Evolutionary conservation across 768 basidiomycete species (phyloP), one percentile per base, ranked within the genome.

Genomic region (Kwoniella botswanensis): DNA sequence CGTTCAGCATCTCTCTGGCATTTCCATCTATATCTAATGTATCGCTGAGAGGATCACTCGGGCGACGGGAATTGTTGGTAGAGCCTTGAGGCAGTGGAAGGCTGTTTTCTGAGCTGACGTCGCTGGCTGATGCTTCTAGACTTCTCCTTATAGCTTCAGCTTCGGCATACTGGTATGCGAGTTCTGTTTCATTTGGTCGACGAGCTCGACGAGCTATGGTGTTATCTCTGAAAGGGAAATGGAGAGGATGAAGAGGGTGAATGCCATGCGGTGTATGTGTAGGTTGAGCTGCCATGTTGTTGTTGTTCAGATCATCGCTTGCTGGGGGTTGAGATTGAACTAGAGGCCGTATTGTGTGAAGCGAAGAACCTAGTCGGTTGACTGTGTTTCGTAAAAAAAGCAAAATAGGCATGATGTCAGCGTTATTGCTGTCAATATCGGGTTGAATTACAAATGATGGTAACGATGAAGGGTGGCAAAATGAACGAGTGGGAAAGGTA

Each of bases 161-260:
- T 35, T 71, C 50, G n/a, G 71, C 73, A n/a, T 72, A 67, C 42
- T 80, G 75, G 63, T 81, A 80, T 10, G 59, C 43, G 10, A 74
- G 46, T 60, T 82, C 81, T n/a, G 59, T 61, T 1, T 52, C 22
- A 26, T 68, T 74, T 1, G 78, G 79, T 41, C 73, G 58, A 15
- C 73, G 64, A n/a, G 81, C 81, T 44, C 71, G 52, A 9, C 81
- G 77, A 15, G 81, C 81, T 21, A 78, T 74, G 17, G 77, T 75
- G 67, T 82, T 80, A 22, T 71, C 70, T 22, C 74, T 68, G 73
- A 82, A 82, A 18, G 81, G 81, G 72, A 82, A 82, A 15, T 72
- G 55, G 9, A 80, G 67, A 42, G 69, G 46, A 10, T 57, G 42
- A 24, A 63, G 53, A 22, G 54, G 67, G 50, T 68, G 65, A 7